Base-by-base conservation (phyloP, 495 filamentous ascomycete genomes). In the Hapsidospora chrysogenum region DNA sequence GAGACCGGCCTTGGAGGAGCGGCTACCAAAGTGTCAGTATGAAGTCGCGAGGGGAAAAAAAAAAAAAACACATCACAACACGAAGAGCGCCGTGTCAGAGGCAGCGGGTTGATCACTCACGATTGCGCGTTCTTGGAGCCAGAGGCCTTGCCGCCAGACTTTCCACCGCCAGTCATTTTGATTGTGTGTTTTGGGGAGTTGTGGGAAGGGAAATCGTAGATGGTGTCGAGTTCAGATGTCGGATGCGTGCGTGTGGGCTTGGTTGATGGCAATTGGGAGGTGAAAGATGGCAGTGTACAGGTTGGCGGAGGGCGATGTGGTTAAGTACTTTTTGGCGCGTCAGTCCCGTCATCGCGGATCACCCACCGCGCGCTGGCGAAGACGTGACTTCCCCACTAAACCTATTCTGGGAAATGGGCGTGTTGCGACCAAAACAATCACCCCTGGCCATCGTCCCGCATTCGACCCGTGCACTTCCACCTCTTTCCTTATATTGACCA, bases 151-250 rank as follows among this genome's bases (percentile, higher is more conserved):
- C 86, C 86, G 64, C 86, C 86, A 57, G 86, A 95, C 69, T 95
- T 95, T 68, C 86, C 84, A 68, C 77, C 79, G 63, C 75, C 76
- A 82, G 86, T 92, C 86, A 95, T 95, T 78, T 85, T 93, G 78
- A n/a, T n/a, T n/a, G n/a, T n/a, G n/a, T n/a, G n/a, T n/a, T n/a
- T n/a, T n/a, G n/a, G n/a, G n/a, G n/a, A 41, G 39, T 36, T 40
- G 41, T 44, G 33, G 43, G 46, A 54, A 46, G 55, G 42, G 45
- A 45, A 47, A 45, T 50, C 47, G 39, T 34, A 41, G 44, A 41
- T 49, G 50, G 54, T 58, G 52, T 46, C 45, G 4, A 37, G 25
- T 37, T 15, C 13, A 19, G 7, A 25, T n/a, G n/a, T n/a, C n/a
- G n/a, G n/a, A n/a, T n/a, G n/a, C n/a, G n/a, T n/a, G n/a, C n/a